Conservation (phyloP, 2,329 filamentous ascomycete genomes). For the Pseudogymnoascus sp. region DNA sequence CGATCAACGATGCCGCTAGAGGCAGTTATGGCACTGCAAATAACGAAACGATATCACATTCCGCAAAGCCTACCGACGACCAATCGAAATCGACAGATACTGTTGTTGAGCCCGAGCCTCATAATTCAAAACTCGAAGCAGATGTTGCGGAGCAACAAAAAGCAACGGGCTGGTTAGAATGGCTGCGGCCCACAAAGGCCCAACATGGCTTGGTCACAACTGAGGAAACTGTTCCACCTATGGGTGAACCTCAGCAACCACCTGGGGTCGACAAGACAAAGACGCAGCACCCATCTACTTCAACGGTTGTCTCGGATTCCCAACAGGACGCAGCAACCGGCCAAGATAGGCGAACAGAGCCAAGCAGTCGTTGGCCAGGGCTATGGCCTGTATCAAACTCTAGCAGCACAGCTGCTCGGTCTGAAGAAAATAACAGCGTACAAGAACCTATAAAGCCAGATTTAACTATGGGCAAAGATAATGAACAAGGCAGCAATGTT, state of each 20-base stretch:
- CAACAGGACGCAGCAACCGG: not conserved
- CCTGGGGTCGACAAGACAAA: not conserved
- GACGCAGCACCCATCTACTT: not conserved
- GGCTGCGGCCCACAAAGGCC: not conserved
- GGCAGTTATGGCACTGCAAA: not conserved
- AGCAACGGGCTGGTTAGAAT: not conserved
- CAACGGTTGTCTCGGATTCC: not conserved
- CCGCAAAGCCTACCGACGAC: not conserved
- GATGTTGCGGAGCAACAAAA: not conserved
- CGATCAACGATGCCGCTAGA: not conserved
- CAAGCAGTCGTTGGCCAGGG: conserved; percentile 13
- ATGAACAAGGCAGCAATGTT: conserved; percentile 31
- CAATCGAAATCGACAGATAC: not conserved
- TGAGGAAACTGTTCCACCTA: not conserved
- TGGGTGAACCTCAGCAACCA: not conserved
- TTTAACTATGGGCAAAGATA: conserved; percentile 35
- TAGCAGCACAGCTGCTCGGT: conserved; percentile 5
- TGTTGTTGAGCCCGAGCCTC: not conserved
- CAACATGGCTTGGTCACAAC: not conserved
- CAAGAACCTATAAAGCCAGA: conserved; percentile 36
- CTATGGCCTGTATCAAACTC: conserved; percentile 20
- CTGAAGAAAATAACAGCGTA: conserved; percentile 19
- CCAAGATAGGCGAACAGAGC: not conserved
- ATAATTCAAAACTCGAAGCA: not conserved
- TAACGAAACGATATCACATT: not conserved